Evolutionary conservation across 140 eudicot species (phyloP), one percentile per base, ranked within the genome.

Genomic region (Cichorium intybus): DNA sequence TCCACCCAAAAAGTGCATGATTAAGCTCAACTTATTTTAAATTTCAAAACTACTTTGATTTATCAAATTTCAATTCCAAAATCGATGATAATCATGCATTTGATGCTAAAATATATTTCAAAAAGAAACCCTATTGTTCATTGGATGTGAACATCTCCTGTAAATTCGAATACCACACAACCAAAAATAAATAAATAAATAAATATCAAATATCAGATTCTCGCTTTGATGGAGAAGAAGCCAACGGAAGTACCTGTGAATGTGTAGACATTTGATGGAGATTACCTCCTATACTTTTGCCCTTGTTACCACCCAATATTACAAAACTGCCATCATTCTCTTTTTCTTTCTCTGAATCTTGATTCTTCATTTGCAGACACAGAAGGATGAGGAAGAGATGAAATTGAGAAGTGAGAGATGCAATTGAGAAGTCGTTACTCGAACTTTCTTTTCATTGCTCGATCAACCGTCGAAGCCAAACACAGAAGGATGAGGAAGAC

Each of bases 171-270:
- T 50, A 69, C 29, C 64, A 64, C 35, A 57, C 24, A 41, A 61
- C 37, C 52, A 28, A 29, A 11, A 0, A 16, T 48, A 72, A 64
- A 64, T 24, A 16, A 41, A 71, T 17, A 72, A 62, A 23, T 51
- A 10, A 31, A 37, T n/a, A n/a, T 5, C 21, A 75, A 22, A 15
- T 29, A 74, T 70, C 71, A 34, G 60, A 29, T 75, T 62, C 70
- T 58, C 50, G 63, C 16, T 51, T 29, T 79, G 92, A 77, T 48
- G 84, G 92, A 56, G 92, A 88, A 64, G 82, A 80, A 57, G 76
- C 82, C 88, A 88, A 76, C 60, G 93, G 95, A 24, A 90, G 79
- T 56, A 87, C 88, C 85, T 86, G 81, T 53, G 86, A 68, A 74
- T 75, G 51, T 49, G 75, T 60, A 45, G 85, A 75, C 35, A 56